phyloP scores from a whole-genome alignment of 192 early-diverging fungal species.

The Coemansia sp. region DNA sequence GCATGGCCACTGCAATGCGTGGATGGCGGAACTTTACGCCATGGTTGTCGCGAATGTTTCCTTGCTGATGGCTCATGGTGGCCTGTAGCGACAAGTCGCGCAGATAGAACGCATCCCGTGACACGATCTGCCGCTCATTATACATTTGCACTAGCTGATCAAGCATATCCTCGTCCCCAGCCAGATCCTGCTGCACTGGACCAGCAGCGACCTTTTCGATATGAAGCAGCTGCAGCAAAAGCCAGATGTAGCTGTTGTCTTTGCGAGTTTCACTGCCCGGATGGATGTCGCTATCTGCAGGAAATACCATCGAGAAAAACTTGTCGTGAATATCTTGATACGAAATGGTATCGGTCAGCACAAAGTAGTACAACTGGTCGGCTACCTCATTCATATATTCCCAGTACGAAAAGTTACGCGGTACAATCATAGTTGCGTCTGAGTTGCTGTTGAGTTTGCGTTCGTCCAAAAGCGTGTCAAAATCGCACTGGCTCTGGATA shows the following conservation, averaged over 20 bases:
- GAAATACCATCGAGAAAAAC: constrained; percentile 58
- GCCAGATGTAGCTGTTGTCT: constrained; percentile 74
- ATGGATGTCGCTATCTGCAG: constrained; percentile 53
- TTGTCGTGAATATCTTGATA: constrained; percentile 59
- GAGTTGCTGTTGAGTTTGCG: constrained; percentile 35
- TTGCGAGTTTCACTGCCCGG: constrained; percentile 49
- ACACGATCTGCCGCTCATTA: constrained; percentile 71
- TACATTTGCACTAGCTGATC: constrained; percentile 68
- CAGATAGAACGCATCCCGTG: constrained; percentile 69
- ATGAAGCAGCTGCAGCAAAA: constrained; percentile 68
- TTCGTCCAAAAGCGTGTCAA: constrained; percentile 48
- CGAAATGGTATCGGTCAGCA: constrained; percentile 55
- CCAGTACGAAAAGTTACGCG: constrained; percentile 67
- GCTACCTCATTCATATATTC: constrained; percentile 72
- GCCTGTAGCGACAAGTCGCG: constrained; percentile 74
- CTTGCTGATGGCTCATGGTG: constrained; percentile 65
- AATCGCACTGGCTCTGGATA: constrained; percentile 53
- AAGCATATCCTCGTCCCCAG: constrained; percentile 68
- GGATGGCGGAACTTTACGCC: constrained; percentile 76
- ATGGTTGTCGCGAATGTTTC: constrained; percentile 58
- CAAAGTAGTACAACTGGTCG: constrained; percentile 75
- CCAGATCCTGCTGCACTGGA: constrained; percentile 63
- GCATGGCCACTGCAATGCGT: constrained; percentile 60
- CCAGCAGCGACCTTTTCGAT: constrained; percentile 64
- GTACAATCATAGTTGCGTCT: constrained; percentile 61